phyloP scores from a whole-genome alignment of 495 filamentous ascomycete genomes.

The Pseudomonodictys pantanalensis region DNA sequence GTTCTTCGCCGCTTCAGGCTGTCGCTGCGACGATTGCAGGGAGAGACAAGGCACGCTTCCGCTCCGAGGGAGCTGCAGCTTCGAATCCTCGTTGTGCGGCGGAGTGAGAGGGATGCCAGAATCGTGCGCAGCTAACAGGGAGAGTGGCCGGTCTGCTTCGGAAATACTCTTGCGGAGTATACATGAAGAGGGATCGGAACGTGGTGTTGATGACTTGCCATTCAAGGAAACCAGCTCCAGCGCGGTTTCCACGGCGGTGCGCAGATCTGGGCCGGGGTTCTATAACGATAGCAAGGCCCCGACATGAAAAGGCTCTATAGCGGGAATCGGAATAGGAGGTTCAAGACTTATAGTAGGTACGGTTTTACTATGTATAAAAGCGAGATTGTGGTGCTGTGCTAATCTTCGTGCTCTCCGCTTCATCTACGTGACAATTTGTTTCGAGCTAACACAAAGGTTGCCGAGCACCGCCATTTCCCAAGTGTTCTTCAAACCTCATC shows the following conservation, averaged over 20 bases:
- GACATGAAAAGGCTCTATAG: not conserved
- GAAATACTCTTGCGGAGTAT: too few species aligned
- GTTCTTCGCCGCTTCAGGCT: conserved; percentile 24
- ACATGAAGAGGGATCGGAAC: not conserved
- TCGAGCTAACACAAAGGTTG: too few species aligned
- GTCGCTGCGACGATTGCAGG: conserved; percentile 13
- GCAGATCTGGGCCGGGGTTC: not conserved
- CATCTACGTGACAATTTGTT: too few species aligned
- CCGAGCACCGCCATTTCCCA: too few species aligned
- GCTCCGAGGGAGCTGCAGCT: conserved; percentile 13
- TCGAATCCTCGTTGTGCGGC: conserved; percentile 7
- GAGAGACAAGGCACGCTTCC: conserved; percentile 21
- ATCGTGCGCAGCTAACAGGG: not conserved
- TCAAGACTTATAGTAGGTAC: not conserved
- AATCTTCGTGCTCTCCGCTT: too few species aligned
- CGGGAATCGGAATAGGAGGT: not conserved
- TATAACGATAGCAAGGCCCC: too few species aligned
- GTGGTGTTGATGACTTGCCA: not conserved
- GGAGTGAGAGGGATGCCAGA: conserved; percentile 14
- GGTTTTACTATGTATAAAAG: conserved; percentile 4
- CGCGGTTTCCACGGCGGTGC: not conserved
- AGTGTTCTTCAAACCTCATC: too few species aligned
- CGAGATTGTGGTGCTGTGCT: too few species aligned
- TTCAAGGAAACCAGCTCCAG: not conserved
- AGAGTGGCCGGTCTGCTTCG: too few species aligned